A percentile compares a stretch with the other conserved stretches of the same genome.
These are phyloP conservation scores for Nepenthes gracilis DNA, from an alignment of 148 eudicot species.

Conservation along the genomic window DNA sequence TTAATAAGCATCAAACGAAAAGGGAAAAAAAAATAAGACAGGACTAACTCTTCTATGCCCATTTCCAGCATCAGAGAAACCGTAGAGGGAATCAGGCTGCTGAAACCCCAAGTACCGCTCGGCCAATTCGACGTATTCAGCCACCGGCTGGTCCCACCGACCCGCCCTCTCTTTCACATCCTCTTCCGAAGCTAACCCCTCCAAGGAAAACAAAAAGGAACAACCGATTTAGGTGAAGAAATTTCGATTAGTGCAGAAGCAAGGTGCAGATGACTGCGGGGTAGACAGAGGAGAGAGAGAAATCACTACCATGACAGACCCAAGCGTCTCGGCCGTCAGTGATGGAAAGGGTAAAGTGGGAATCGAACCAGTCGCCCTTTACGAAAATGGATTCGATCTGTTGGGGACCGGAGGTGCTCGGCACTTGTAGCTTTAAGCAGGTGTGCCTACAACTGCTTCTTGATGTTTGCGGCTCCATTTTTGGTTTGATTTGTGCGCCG, in stretches of 20 bases:
- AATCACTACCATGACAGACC: slow-evolving; percentile 45
- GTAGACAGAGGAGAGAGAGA: background rate
- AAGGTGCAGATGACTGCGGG: background rate
- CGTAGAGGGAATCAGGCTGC: slow-evolving; percentile 68
- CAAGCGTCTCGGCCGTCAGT: slow-evolving; percentile 59
- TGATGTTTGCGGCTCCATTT: background rate
- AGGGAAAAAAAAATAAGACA: background rate
- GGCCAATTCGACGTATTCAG: slow-evolving; percentile 67
- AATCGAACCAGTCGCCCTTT: slow-evolving; percentile 53
- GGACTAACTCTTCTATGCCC: slow-evolving; percentile 54
- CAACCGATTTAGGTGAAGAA: background rate
- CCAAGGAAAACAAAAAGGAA: background rate
- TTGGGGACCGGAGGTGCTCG: slow-evolving; percentile 10
- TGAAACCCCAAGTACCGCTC: slow-evolving; percentile 80
- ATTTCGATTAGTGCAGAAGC: background rate
- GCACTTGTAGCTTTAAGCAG: slow-evolving; percentile 46
- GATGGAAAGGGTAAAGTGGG: slow-evolving; percentile 56
- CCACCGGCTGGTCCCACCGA: slow-evolving; percentile 80
- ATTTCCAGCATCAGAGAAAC: slow-evolving; percentile 57
- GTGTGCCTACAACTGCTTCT: slow-evolving; percentile 25
- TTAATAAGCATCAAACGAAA: too few species aligned
- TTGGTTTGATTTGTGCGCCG: too few species aligned
- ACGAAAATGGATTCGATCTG: slow-evolving; percentile 39
- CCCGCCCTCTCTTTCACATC: slow-evolving; percentile 81
- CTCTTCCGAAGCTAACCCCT: slow-evolving; percentile 49